Conservation (phyloP, 139 green algal species). For the Coelastrella sp. region DNA sequence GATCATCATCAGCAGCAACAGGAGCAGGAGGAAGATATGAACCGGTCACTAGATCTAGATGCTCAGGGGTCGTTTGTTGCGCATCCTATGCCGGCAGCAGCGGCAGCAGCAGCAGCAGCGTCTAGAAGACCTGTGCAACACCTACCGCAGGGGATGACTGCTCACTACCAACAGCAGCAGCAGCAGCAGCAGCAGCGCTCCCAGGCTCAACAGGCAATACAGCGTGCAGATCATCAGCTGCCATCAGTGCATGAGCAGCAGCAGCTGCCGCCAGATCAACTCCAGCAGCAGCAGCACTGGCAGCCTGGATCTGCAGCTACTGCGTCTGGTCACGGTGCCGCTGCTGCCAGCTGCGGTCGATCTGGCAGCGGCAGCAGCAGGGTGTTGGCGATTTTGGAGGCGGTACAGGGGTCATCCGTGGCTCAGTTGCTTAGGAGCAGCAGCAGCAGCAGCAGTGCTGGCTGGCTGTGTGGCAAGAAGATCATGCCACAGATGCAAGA, state of each 20-base stretch:
- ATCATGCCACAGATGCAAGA: slow-evolving; percentile 28
- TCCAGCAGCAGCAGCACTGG: background rate
- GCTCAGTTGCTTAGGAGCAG: background rate
- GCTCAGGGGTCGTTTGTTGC: background rate
- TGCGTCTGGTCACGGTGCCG: background rate
- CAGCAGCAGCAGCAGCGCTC: slow-evolving; percentile 1
- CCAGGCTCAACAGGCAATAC: background rate
- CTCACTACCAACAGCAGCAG: background rate
- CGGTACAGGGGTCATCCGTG: background rate
- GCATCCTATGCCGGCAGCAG: background rate
- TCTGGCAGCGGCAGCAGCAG: background rate
- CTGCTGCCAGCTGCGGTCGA: background rate
- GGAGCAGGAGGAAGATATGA: too few species aligned
- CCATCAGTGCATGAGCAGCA: too few species aligned
- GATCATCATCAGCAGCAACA: too few species aligned
- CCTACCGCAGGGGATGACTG: background rate
- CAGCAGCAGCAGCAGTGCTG: background rate
- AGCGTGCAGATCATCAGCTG: background rate
- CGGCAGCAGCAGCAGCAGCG: background rate
- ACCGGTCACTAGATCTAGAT: background rate
- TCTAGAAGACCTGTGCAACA: background rate
- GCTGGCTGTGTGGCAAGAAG: background rate
- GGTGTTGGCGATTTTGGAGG: background rate
- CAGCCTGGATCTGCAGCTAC: background rate
- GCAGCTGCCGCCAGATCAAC: too few species aligned